Conservation (phyloP, 106 monocot species). For the Dactylorhiza incarnata region DNA sequence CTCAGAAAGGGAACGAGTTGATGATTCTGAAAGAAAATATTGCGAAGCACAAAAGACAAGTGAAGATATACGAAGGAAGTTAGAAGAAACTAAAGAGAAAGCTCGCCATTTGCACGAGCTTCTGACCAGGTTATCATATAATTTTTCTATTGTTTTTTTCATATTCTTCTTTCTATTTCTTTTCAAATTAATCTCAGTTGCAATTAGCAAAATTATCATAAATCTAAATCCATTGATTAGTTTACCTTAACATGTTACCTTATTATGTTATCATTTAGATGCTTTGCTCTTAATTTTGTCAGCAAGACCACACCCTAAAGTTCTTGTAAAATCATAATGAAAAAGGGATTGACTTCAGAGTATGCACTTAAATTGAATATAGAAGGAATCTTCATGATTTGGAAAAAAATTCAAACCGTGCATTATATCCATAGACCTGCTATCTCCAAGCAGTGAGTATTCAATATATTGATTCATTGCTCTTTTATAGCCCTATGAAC, state of each 20-base stretch:
- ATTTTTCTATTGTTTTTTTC: not conserved
- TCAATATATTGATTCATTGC: too few species aligned
- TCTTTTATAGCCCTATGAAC: too few species aligned
- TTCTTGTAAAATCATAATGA: not conserved
- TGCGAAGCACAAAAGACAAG: conserved; percentile 40
- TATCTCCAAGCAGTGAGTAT: too few species aligned
- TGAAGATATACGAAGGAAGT: conserved; percentile 50
- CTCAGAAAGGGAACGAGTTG: conserved; percentile 66
- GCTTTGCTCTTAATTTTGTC: not conserved
- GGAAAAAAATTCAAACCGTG: too few species aligned
- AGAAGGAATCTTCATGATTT: too few species aligned
- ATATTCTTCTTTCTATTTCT: too few species aligned
- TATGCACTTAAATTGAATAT: not conserved
- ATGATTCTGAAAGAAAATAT: conserved; percentile 54
- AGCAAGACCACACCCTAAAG: not conserved
- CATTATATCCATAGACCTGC: too few species aligned
- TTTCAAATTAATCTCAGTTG: not conserved
- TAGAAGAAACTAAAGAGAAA: conserved; percentile 72
- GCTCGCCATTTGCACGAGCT: conserved; percentile 62
- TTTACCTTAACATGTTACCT: not conserved
- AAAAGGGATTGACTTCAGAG: not conserved
- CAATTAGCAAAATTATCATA: not conserved
- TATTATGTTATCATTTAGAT: not conserved
- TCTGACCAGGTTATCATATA: conserved; percentile 51
- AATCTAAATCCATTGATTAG: not conserved